phyloP scores from a whole-genome alignment of 2,329 filamentous ascomycete genomes.

The Madurella mycetomatis region DNA sequence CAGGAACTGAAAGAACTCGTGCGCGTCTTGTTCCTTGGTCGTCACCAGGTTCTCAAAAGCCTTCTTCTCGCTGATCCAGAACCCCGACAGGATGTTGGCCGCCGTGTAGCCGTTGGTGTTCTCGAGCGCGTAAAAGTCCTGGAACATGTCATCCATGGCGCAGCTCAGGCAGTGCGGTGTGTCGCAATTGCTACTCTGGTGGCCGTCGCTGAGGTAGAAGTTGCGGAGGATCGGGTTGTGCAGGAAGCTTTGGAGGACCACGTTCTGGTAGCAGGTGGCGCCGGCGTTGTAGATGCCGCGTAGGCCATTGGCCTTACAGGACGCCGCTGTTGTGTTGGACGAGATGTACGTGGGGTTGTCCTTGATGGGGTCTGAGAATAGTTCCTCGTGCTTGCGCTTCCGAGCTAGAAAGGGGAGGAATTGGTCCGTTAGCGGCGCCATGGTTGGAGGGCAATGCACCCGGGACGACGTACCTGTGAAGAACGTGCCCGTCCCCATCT shows the following conservation, averaged over 20 bases:
- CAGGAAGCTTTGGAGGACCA: slow-evolving; percentile 87
- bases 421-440: not conserved
- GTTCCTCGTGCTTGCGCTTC: slow-evolving; percentile 72
- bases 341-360: slow-evolving; percentile 75
- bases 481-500: slow-evolving; percentile 63
- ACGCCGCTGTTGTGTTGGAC: slow-evolving; percentile 71
- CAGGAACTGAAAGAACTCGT: slow-evolving; percentile 95
- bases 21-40: slow-evolving; percentile 92
- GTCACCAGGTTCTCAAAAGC: slow-evolving; percentile 73
- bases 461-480: slow-evolving; percentile 30
- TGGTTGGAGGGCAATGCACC: too few species aligned
- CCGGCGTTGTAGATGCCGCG: slow-evolving; percentile 95
- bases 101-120: slow-evolving; percentile 87
- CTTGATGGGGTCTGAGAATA: slow-evolving; percentile 56
- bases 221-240: slow-evolving; percentile 90
- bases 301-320: slow-evolving; percentile 81
- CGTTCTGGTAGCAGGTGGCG: slow-evolving; percentile 98
- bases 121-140: slow-evolving; percentile 66
- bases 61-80: slow-evolving; percentile 79
- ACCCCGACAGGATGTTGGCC: slow-evolving; percentile 80
- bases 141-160: slow-evolving; percentile 69
- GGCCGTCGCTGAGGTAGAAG: slow-evolving; percentile 88
- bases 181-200: slow-evolving; percentile 71
- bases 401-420: slow-evolving; percentile 42
- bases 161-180: slow-evolving; percentile 61